A percentile compares a stretch with the other conserved stretches of the same genome.
Evolutionary conservation across 1,139 yeast genomes (phyloP).

Genomic region (Protomyces inundatus): DNA sequence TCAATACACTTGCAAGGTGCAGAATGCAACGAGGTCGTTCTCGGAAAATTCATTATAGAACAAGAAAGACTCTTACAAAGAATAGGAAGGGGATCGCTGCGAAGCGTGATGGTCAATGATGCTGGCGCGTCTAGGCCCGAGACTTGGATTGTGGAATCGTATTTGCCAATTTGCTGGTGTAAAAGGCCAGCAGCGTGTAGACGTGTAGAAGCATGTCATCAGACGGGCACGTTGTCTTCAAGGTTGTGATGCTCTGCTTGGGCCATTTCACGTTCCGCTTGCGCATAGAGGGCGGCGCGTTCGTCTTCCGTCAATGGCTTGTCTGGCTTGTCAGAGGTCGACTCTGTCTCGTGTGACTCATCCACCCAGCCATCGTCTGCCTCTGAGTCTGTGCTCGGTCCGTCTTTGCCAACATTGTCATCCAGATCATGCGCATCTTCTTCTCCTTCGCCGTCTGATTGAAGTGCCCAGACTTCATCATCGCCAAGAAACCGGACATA

Average conservation of each 20-base stretch:
- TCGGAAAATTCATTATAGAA: too few species aligned
- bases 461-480: constrained; percentile 1
- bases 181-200: too few species aligned
- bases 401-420: not conserved
- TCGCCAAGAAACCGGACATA: constrained; percentile 58
- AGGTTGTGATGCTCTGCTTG: not conserved
- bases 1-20: too few species aligned
- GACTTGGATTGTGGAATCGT: too few species aligned
- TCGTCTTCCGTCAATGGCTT: not conserved
- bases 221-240: not conserved
- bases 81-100: too few species aligned
- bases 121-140: too few species aligned
- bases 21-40: too few species aligned
- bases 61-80: too few species aligned
- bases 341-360: not conserved
- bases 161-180: too few species aligned
- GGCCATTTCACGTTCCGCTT: not conserved
- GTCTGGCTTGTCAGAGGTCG: not conserved
- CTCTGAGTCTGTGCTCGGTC: not conserved
- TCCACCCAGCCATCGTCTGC: constrained; percentile 1
- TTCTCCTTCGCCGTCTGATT: not conserved
- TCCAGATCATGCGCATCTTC: not conserved
- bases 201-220: not conserved
- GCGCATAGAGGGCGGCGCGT: not conserved
- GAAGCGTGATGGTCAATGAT: too few species aligned